Base-by-base conservation (phyloP, 202 grass and related monocot species). In the Brachypodium distachyon region DNA sequence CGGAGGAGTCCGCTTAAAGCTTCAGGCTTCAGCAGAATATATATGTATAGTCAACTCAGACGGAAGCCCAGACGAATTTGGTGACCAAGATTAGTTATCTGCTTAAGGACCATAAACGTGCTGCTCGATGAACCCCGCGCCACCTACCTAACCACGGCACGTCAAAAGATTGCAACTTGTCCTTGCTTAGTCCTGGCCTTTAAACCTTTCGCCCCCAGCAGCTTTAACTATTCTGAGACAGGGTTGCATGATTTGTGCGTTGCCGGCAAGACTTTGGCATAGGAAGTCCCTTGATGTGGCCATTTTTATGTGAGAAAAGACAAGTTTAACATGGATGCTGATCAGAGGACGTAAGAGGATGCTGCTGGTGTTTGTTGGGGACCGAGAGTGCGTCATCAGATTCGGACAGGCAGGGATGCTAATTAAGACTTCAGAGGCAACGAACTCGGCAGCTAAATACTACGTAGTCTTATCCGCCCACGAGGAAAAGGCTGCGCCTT, bases 11-110 rank as follows among this genome's bases (percentile, higher is more conserved):
- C n/a, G 34, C 78, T 77, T 87, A 9, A 73, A 82, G 73, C 48
- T 77, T 87, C 13, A 73, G 78, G 73, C 48, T 56, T 53, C 67
- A 65, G 26, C 6, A 66, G 50, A 69, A 70, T n/a, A n/a, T n/a
- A 40, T 13, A 37, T 62, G 61, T 8, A 67, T 27, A 39, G 85
- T 87, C 80, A 83, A 79, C 60, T 28, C 36, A 17, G 60, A 53
- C 7, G 27, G 22, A 43, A 26, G 66, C 8, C 23, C 31, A 52
- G 12, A 34, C 50, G 26, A 87, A 82, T 74, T 73, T 73, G 73
- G 14, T 40, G 58, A 59, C 11, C 48, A 0, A 1, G 5, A 66
- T 65, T 59, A 49, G 23, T 39, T 61, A 70, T 65, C 32, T 43
- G 18, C 29, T 49, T 51, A 73, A 10, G 41, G 18, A 33, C 27